Percentiles rank a stretch among this genome's conserved stretches.
These are phyloP conservation scores for Bruguiera parviflora DNA, from an alignment of 345 rosid genomes.

Conservation along the genomic window DNA sequence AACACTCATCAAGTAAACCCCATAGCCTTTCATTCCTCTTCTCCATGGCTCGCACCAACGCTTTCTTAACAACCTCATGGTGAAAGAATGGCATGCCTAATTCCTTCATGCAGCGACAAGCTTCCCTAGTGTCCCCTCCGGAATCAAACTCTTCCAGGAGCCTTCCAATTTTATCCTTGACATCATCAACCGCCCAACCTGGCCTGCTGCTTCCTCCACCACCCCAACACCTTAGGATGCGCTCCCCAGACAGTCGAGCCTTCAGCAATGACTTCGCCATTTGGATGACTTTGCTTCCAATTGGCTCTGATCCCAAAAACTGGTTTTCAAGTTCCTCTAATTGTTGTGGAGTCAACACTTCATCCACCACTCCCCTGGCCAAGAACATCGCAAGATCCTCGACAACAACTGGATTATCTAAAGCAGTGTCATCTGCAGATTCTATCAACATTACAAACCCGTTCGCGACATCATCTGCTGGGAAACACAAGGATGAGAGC, in stretches of 20 bases:
- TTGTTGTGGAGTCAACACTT: conserved; percentile 71
- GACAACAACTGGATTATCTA: conserved; percentile 72
- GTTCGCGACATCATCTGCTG: conserved; percentile 56
- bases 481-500: conserved; percentile 64
- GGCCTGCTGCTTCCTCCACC: conserved; percentile 60
- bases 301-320: conserved; percentile 44
- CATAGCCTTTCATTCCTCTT: conserved; percentile 56
- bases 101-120: conserved; percentile 75
- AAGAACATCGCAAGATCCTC: conserved; percentile 89
- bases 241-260: conserved; percentile 73
- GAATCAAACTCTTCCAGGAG: conserved; percentile 80
- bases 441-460: conserved; percentile 71
- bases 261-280: conserved; percentile 70
- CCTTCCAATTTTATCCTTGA: conserved; percentile 60
- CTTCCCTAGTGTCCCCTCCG: conserved; percentile 70
- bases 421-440: conserved; percentile 76
- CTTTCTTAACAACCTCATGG: conserved; percentile 80
- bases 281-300: conserved; percentile 59
- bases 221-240: conserved; percentile 88
- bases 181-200: conserved; percentile 70
- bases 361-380: conserved; percentile 80
- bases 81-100: conserved; percentile 85
- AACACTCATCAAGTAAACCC: conserved; percentile 55
- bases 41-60: conserved; percentile 56
- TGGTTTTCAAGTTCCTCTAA: conserved; percentile 59